Evolutionary conservation across 768 basidiomycete species (phyloP), one percentile per base, ranked within the genome.

Genomic region (Mycena crocata): DNA sequence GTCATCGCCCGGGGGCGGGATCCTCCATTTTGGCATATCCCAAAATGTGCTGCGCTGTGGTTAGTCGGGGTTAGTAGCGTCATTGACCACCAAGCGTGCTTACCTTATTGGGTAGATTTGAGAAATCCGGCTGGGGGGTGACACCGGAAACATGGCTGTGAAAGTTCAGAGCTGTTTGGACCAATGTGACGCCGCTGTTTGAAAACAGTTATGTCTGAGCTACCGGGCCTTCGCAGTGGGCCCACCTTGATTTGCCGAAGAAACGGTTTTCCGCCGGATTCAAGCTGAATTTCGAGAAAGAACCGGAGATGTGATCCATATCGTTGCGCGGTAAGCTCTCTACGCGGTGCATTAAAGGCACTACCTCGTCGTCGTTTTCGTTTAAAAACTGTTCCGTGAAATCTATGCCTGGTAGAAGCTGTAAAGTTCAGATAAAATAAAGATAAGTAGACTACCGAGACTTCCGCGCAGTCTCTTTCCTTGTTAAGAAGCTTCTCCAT

Each of bases 371-470:
- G 14, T 76, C 69, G 58, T 81, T 82, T 8, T 89, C 61, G 10
- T n/a, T n/a, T n/a, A n/a, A n/a, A n/a, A 92, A 76, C 70, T 92
- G 89, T 66, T 85, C 79, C 13, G 85, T 84, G 56, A 93, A 81
- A 75, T 93, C 90, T 34, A 88, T 82, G 44, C 89, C 88, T 3
- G 91, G 91, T 48, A 89, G 72, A 23, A 86, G 77, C 71, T 69
- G 63, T 3, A 45, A 31, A 39, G 6, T 14, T 24, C 23, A 26
- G 14, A 49, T n/a, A 35, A 46, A 34, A 34, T 7, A 42, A 37
- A n/a, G 30, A 31, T 14, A 28, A 44, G 9, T 35, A 28, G 35
- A 34, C 26, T 42, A 21, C 17, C 8, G 12, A 23, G 26, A 13
- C 28, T n/a, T 7, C 30, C 34, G 12, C 4, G 19, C 10, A 4